phyloP scores from a whole-genome alignment of 352 stramenopile species.

The Pseudoperonospora humuli region DNA sequence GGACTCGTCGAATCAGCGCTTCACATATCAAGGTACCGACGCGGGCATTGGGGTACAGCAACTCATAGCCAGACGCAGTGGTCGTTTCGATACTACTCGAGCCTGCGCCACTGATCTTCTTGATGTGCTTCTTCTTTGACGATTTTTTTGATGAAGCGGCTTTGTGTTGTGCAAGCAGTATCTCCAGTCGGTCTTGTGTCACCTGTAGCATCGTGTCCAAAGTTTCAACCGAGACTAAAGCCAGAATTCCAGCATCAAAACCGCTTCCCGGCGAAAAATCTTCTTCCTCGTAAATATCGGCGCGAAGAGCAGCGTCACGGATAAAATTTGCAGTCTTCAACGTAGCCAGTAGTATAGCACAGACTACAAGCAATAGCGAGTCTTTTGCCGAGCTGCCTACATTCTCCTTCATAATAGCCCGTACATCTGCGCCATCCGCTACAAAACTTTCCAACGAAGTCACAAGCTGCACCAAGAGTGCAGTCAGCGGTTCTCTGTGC shows the following conservation, averaged over 20 bases:
- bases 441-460: constrained; percentile 24
- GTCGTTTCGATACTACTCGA: constrained; percentile 2
- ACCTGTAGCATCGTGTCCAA: constrained; percentile 34
- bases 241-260: constrained; percentile 51
- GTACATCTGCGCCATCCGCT: constrained; percentile 16
- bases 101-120: constrained; percentile 19
- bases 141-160: constrained; percentile 38
- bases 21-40: constrained; percentile 51
- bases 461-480: constrained; percentile 51
- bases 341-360: constrained; percentile 47
- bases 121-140: constrained; percentile 57
- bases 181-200: constrained; percentile 42
- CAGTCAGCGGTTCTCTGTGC: constrained; percentile 63
- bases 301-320: constrained; percentile 78
- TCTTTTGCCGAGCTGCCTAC: constrained; percentile 32
- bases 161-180: constrained; percentile 35
- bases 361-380: constrained; percentile 69
- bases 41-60: constrained; percentile 41
- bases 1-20: constrained; percentile 50
- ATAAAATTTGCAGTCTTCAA: constrained; percentile 77
- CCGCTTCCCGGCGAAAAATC: constrained; percentile 83
- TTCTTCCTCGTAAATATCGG: constrained; percentile 95
- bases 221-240: constrained; percentile 29
- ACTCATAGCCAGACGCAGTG: constrained; percentile 20
- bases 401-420: constrained; percentile 22